A percentile compares a stretch with the other conserved stretches of the same genome.
These are phyloP conservation scores for Xylaria sp. DNA, from an alignment of 495 filamentous ascomycete genomes.

Conservation along the genomic window DNA sequence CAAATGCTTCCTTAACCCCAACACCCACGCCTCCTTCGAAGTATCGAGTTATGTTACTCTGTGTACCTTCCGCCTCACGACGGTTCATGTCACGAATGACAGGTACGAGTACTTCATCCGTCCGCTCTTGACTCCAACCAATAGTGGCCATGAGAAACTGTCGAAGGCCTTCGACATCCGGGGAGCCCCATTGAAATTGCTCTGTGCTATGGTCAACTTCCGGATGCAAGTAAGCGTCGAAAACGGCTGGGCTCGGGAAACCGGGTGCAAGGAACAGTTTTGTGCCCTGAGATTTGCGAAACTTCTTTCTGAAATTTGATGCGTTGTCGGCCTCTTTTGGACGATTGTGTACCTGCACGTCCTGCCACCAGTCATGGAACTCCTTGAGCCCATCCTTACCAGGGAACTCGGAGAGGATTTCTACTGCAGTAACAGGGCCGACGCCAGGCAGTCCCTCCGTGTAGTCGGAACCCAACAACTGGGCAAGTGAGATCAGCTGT, in stretches of 20 bases:
- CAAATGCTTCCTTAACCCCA: slow-evolving; percentile 70
- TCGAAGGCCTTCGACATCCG: slow-evolving; percentile 86
- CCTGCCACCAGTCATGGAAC: slow-evolving; percentile 88
- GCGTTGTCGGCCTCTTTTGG: slow-evolving; percentile 59
- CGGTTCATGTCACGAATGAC: slow-evolving; percentile 95
- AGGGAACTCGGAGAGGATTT: slow-evolving; percentile 90
- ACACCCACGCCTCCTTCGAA: slow-evolving; percentile 61
- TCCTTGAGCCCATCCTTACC: slow-evolving; percentile 58
- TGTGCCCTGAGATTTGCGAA: slow-evolving; percentile 71
- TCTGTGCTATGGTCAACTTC: slow-evolving; percentile 82
- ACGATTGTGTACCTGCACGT: slow-evolving; percentile 66
- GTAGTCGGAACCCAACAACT: slow-evolving; percentile 91
- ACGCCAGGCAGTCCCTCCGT: slow-evolving; percentile 89
- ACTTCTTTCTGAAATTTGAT: slow-evolving; percentile 79
- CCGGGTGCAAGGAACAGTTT: slow-evolving; percentile 83
- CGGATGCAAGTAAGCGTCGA: slow-evolving; percentile 81
- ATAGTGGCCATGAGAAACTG: slow-evolving; percentile 90
- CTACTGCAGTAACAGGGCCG: slow-evolving; percentile 90
- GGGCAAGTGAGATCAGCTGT: slow-evolving; percentile 85
- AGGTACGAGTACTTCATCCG: slow-evolving; percentile 92
- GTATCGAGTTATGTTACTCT: slow-evolving; percentile 93
- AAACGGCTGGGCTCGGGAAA: slow-evolving; percentile 79
- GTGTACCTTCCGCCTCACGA: slow-evolving; percentile 84
- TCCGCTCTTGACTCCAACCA: slow-evolving; percentile 88
- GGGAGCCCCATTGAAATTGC: slow-evolving; percentile 91